Conservation (phyloP, 306 rosid genomes). For the Benincasa hispida region DNA sequence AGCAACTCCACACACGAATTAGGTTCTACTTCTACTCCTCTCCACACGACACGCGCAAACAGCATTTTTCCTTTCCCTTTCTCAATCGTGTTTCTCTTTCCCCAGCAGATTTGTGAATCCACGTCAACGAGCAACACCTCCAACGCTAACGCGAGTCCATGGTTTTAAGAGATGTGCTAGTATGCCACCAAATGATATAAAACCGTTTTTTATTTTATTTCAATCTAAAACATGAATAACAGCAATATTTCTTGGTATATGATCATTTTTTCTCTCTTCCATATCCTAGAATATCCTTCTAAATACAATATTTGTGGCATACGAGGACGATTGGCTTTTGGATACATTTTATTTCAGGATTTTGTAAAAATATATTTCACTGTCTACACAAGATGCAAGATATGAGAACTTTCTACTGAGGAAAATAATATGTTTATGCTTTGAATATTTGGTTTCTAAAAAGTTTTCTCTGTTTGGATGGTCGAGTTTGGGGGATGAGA, state of each 20-base stretch:
- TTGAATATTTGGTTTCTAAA: too few relatives aligned
- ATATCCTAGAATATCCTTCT: not conserved
- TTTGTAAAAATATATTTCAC: slow-evolving; percentile 28
- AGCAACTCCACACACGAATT: too few relatives aligned
- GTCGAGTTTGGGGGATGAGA: too few relatives aligned
- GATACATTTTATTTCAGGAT: slow-evolving; percentile 33
- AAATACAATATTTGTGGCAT: not conserved
- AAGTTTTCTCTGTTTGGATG: too few relatives aligned
- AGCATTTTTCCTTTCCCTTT: too few relatives aligned
- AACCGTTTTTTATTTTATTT: not conserved
- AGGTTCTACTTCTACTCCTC: too few relatives aligned
- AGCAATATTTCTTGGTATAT: not conserved
- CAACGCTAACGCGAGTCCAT: too few relatives aligned
- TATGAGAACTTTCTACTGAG: slow-evolving; percentile 28
- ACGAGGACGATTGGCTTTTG: slow-evolving; percentile 1
- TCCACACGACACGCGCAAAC: too few relatives aligned
- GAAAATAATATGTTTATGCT: too few relatives aligned
- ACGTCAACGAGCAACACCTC: too few relatives aligned
- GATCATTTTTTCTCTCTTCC: not conserved
- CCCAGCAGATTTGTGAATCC: too few relatives aligned
- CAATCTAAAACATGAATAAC: not conserved
- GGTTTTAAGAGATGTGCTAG: not conserved
- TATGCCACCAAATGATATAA: not conserved
- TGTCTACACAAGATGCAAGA: slow-evolving; percentile 32
- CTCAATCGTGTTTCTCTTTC: too few relatives aligned